A percentile compares a stretch with the other conserved stretches of the same genome.
phyloP scores from a whole-genome alignment of 441 rosid genomes.

The Flueggea neowawraea region DNA sequence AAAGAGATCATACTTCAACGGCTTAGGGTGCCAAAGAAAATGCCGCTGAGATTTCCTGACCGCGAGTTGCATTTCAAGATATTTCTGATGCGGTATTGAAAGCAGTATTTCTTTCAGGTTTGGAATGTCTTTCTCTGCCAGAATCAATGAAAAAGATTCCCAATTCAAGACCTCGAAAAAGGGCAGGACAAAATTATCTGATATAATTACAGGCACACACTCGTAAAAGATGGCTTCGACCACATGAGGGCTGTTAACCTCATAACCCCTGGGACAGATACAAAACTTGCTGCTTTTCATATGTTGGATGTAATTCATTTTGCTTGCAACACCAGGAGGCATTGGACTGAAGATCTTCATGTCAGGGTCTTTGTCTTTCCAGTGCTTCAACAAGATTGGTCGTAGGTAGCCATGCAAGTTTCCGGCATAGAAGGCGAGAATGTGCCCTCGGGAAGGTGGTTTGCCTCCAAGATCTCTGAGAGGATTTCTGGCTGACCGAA shows the following conservation, averaged over 20 bases:
- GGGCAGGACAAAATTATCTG: constrained; percentile 85
- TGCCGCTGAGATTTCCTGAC: constrained; percentile 75
- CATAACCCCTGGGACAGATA: constrained; percentile 85
- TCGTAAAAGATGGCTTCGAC: constrained; percentile 86
- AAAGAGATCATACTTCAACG: constrained; percentile 79
- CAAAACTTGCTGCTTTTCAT: constrained; percentile 95
- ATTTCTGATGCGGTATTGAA: constrained; percentile 63
- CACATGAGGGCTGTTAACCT: constrained; percentile 88
- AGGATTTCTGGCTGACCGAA: constrained; percentile 85
- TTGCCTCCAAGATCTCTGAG: constrained; percentile 88
- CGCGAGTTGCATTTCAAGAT: constrained; percentile 60
- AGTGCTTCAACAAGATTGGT: constrained; percentile 56
- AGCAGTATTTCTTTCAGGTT: constrained; percentile 57
- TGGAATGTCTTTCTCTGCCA: constrained; percentile 82
- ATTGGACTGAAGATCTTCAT: constrained; percentile 78
- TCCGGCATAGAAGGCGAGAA: constrained; percentile 89
- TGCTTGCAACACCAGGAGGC: constrained; percentile 92
- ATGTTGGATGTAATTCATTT: constrained; percentile 80
- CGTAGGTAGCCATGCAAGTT: constrained; percentile 80
- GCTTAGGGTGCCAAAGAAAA: constrained; percentile 84
- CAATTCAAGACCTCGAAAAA: constrained; percentile 84
- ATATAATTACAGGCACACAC: constrained; percentile 85
- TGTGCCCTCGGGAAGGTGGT: constrained; percentile 57
- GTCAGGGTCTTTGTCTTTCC: constrained; percentile 81
- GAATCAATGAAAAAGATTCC: constrained; percentile 60